Percentiles rank a stretch among this genome's conserved stretches.
phyloP scores from a whole-genome alignment of 805 yeast species.

The Ogataea pignaliae region DNA sequence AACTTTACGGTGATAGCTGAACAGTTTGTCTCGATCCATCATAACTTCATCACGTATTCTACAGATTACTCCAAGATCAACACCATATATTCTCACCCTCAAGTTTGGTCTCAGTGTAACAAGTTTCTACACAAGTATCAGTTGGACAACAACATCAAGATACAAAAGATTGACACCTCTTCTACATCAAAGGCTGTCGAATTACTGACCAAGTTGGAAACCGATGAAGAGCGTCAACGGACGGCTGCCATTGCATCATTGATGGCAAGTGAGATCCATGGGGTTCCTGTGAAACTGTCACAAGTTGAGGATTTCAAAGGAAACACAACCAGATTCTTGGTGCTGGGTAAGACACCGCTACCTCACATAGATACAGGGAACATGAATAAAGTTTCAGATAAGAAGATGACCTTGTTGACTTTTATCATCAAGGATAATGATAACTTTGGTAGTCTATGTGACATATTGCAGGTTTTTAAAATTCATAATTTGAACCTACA shows the following conservation, averaged over 20 bases:
- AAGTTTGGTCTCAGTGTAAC: slow-evolving; percentile 92
- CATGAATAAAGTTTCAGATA: slow-evolving; percentile 10
- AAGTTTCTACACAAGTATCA: slow-evolving; percentile 43
- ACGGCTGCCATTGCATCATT: slow-evolving; percentile 71
- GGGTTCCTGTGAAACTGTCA: slow-evolving; percentile 47
- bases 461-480: slow-evolving; percentile 56
- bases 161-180: slow-evolving; percentile 56
- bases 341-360: slow-evolving; percentile 43
- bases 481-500: slow-evolving; percentile 57
- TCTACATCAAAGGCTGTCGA: slow-evolving; percentile 89
- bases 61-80: slow-evolving; percentile 40
- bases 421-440: slow-evolving; percentile 59
- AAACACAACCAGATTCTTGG: slow-evolving; percentile 83
- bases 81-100: slow-evolving; percentile 86
- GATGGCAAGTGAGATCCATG: slow-evolving; percentile 59
- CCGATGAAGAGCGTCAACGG: slow-evolving; percentile 30
- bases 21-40: slow-evolving; percentile 78
- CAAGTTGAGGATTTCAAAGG: slow-evolving; percentile 68
- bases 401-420: slow-evolving; percentile 50
- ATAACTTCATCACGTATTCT: slow-evolving; percentile 57
- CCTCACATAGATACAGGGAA: slow-evolving; percentile 6
- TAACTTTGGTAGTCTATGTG: slow-evolving; percentile 71
- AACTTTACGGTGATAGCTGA: slow-evolving; percentile 62
- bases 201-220: slow-evolving; percentile 38
- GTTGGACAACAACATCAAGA: slow-evolving; percentile 28